Percentiles rank a stretch among this genome's conserved stretches.
Conservation (phyloP, 257 asterid genomes). For the Rehmannia glutinosa region DNA sequence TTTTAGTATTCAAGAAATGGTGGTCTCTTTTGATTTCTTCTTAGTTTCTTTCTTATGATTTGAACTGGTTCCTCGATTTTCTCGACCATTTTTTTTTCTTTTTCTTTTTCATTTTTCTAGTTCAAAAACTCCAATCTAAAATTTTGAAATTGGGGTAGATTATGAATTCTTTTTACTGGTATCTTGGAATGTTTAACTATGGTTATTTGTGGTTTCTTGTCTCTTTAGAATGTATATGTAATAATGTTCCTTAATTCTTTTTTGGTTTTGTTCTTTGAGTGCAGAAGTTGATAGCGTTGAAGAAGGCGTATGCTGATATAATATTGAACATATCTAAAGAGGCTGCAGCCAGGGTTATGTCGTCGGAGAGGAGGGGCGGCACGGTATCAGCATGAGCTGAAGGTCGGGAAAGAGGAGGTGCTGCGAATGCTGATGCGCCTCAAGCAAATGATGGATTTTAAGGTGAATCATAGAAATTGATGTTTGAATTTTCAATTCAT, state of each 20-base stretch:
- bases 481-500: neutral
- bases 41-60: neutral
- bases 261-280: slow-evolving; percentile 13
- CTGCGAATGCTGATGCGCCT: slow-evolving; percentile 63
- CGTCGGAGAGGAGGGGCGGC: slow-evolving; percentile 62
- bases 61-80: neutral
- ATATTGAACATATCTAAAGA: slow-evolving; percentile 70
- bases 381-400: slow-evolving; percentile 55
- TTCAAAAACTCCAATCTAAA: neutral
- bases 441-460: slow-evolving; percentile 73
- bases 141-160: slow-evolving; percentile 4
- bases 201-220: slow-evolving; percentile 8
- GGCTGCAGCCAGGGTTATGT: slow-evolving; percentile 66
- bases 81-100: neutral
- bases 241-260: slow-evolving; percentile 1
- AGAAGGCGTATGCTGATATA: slow-evolving; percentile 72
- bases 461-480: slow-evolving; percentile 36
- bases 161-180: neutral
- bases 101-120: too few relatives aligned
- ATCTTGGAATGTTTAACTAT: neutral
- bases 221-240: neutral
- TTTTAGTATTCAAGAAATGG: too few relatives aligned
- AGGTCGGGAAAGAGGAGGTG: slow-evolving; percentile 62
- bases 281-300: slow-evolving; percentile 62
- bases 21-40: slow-evolving; percentile 3